A percentile compares a stretch with the other conserved stretches of the same genome.
Conservation (phyloP, 768 basidiomycete genomes). For the Panaeolus papilionaceus region DNA sequence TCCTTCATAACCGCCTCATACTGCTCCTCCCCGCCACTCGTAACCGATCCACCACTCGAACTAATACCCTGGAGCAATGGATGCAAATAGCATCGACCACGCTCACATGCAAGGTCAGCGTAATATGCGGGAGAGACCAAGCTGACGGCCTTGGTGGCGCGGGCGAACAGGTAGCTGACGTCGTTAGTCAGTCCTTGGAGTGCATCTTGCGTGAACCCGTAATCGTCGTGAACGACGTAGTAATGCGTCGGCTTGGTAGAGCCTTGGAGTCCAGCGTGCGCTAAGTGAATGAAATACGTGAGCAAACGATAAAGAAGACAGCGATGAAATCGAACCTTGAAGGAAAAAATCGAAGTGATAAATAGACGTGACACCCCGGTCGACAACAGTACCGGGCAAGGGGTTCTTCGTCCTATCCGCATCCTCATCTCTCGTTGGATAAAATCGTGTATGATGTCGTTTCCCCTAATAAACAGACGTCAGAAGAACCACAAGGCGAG, state of each 20-base stretch:
- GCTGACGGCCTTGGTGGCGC: slow-evolving; percentile 88
- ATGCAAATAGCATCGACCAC: slow-evolving; percentile 80
- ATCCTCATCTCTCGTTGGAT: slow-evolving; percentile 55
- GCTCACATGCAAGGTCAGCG: slow-evolving; percentile 70
- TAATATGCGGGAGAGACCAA: slow-evolving; percentile 85
- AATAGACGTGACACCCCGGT: slow-evolving; percentile 74
- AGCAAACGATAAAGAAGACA: neutral
- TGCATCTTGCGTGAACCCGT: slow-evolving; percentile 67
- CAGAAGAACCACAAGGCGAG: neutral
- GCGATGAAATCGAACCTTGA: slow-evolving; percentile 47
- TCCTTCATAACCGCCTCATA: slow-evolving; percentile 55
- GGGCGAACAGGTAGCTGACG: slow-evolving; percentile 80
- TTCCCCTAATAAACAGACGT: slow-evolving; percentile 43
- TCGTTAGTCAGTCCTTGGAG: slow-evolving; percentile 76
- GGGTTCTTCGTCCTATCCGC: slow-evolving; percentile 77
- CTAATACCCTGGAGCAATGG: slow-evolving; percentile 65
- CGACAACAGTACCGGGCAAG: slow-evolving; percentile 80
- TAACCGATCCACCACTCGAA: slow-evolving; percentile 41
- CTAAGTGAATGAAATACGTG: slow-evolving; percentile 35
- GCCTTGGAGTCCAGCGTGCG: slow-evolving; percentile 79
- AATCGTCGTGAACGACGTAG: slow-evolving; percentile 83
- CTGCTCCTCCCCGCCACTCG: slow-evolving; percentile 25
- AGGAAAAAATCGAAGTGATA: slow-evolving; percentile 73
- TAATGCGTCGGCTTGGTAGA: slow-evolving; percentile 81
- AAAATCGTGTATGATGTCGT: slow-evolving; percentile 66